Base-by-base conservation (phyloP, 2,329 filamentous ascomycete species). In the Fusarium dlaminii region DNA sequence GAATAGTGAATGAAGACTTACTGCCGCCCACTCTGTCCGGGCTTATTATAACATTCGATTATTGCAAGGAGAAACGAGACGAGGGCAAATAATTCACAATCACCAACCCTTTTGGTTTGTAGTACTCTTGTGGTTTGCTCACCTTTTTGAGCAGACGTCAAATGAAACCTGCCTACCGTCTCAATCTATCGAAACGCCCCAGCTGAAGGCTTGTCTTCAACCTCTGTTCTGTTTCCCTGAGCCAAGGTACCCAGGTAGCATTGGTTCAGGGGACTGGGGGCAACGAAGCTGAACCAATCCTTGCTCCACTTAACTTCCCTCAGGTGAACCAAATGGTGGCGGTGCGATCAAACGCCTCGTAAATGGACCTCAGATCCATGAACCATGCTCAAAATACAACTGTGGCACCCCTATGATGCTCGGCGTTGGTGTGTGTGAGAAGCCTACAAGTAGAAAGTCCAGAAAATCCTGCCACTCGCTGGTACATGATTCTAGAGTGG, bases 321-420 rank as follows among this genome's bases (percentile, higher is more conserved):
- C 72, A 75, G 72, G 72, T 74, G 72, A 75, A 69, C 64, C 60
- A 68, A 71, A 56, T 58, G 62, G 72, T 74, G 72, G 72, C 72
- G 72, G 72, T 74, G 72, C 72, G 60, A 46, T 60, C 48, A 32
- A 51, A 59, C 68, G 63, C 57, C 49, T 40, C 45, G 32, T 61
- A 66, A 66, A 57, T 45, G 54, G 56, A 51, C 61, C 67, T 66
- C 42, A 55, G 29, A 70, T 51, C 67, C 67, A 71, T 66, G 67
- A 49, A 61, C 68, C 66, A 55, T 65, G 45, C 29, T 62, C 42
- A 22, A 54, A 56, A 48, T 45, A 46, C 42, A 43, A 52, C 60
- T 75, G 59, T 74, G 71, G 71, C 71, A 74, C 71, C 71, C 70
- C 49, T 51, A 34, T 36, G 48, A 49, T 51, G 57, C 34, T 69